Conservation (phyloP, 169 alveolate species). For the Plasmodium coatneyi region DNA sequence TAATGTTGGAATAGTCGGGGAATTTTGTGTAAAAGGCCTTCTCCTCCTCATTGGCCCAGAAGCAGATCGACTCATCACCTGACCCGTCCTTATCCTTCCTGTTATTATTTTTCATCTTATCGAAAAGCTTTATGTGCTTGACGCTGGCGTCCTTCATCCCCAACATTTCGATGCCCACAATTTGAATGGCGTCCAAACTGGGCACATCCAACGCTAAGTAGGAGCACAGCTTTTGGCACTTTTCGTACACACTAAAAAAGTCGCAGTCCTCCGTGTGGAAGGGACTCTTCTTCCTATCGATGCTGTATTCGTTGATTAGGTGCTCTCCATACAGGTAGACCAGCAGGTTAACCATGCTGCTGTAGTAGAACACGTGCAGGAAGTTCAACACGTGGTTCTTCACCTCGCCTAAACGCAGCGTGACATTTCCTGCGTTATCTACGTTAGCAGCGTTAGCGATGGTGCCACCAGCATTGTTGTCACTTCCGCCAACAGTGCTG, state of each 20-base stretch:
- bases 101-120: constrained; percentile 17
- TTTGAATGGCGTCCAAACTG: constrained; percentile 28
- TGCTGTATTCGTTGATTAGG: constrained; percentile 36
- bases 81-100: constrained; percentile 20
- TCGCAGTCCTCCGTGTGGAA: background rate
- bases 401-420: background rate
- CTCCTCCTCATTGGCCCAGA: constrained; percentile 49
- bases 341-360: constrained; percentile 11
- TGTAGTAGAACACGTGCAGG: background rate
- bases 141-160: constrained; percentile 41
- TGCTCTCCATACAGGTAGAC: constrained; percentile 55
- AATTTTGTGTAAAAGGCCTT: constrained; percentile 29
- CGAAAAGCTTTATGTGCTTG: constrained; percentile 36
- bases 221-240: constrained; percentile 18
- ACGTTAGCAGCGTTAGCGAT: background rate
- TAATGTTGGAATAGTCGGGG: constrained; percentile 49
- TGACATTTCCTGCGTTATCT: background rate
- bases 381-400: background rate
- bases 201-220: background rate
- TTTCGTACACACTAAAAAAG: constrained; percentile 39
- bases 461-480: background rate
- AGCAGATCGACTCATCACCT: background rate
- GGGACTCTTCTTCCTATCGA: background rate
- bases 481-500: background rate
- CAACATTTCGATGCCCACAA: constrained; percentile 27